Evolutionary conservation across 2,329 filamentous ascomycete genomes (phyloP), one percentile per base, ranked within the genome.

Genomic region (Colletotrichum melonis): DNA sequence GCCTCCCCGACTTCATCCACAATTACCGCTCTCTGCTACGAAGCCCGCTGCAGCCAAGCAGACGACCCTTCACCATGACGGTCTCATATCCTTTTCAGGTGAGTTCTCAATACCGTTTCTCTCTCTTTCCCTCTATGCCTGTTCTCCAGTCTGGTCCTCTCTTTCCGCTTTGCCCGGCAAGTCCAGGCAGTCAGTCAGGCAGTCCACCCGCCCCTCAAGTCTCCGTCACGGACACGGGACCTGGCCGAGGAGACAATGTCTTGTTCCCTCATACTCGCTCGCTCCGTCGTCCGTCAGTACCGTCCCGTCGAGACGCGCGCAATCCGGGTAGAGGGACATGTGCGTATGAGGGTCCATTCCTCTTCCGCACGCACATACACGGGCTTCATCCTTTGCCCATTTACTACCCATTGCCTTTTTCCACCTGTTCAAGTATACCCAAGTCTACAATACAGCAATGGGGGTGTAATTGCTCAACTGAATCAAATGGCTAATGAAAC

Each of bases 401-500:
- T 19, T 42, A 42, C 42, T 49, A 49, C 19, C 38, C 42, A 49
- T 22, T 49, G 19, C 42, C 42, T 4, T 38, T 26, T 35, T 35
- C 46, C 46, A 56, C 26, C 12, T 12, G 16, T 42, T 42, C 38
- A 42, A 42, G 38, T 42, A 16, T 7, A 42, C 38, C 5, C 14
- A 19, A 42, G 1, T 8, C 38, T 42, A 42, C 38, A 19, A 42
- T 6, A 42, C 14, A 42, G 38, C 3, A 7, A 19, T 19, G 38
- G 16, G 32, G 56, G 56, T 49, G 14, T 28, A 26, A n/a, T 26
- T 12, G 49, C 46, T 55, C 14, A 22, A 32, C 52, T 42, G 38
- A 19, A 42, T 42, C 38, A 64, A 55, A 55, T 60, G 62, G 75
- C 82, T 84, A 79, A 83, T 82, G 81, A 82, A 81, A 82, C 78